Evolutionary conservation across 2,329 filamentous ascomycete genomes (phyloP).

Genomic region (Arthroderma uncinatum): DNA sequence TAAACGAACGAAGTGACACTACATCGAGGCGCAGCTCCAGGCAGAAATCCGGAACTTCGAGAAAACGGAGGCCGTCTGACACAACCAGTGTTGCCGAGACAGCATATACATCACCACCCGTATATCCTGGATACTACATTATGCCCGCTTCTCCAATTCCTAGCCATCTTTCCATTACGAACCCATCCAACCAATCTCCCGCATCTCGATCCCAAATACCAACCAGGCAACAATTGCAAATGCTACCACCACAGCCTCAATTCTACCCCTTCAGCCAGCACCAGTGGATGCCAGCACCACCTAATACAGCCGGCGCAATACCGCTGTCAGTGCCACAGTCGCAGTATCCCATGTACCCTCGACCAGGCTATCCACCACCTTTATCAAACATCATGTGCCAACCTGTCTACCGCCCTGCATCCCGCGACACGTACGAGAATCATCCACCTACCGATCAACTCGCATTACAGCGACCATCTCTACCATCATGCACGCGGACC

Average conservation of each 20-base stretch:
- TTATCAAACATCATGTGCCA: slow-evolving; percentile 18
- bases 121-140: slow-evolving; percentile 27
- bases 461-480: slow-evolving; percentile 14
- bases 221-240: slow-evolving; percentile 19
- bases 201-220: slow-evolving; percentile 32
- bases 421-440: slow-evolving; percentile 15
- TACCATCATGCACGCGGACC: slow-evolving; percentile 5
- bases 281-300: slow-evolving; percentile 31
- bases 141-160: slow-evolving; percentile 16
- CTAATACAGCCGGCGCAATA: slow-evolving; percentile 21
- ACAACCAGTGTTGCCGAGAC: slow-evolving; percentile 28
- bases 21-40: not conserved
- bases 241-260: slow-evolving; percentile 26
- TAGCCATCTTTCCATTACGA: not conserved
- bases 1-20: not conserved
- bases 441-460: slow-evolving; percentile 11
- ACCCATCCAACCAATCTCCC: slow-evolving; percentile 26
- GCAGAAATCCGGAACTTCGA: not conserved
- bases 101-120: slow-evolving; percentile 32
- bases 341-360: slow-evolving; percentile 13
- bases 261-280: slow-evolving; percentile 21
- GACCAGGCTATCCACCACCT: slow-evolving; percentile 14
- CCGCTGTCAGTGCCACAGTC: slow-evolving; percentile 13
- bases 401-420: slow-evolving; percentile 17
- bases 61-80: not conserved